phyloP scores from a whole-genome alignment of 2,329 filamentous ascomycete species.

The Microdochium paspali region DNA sequence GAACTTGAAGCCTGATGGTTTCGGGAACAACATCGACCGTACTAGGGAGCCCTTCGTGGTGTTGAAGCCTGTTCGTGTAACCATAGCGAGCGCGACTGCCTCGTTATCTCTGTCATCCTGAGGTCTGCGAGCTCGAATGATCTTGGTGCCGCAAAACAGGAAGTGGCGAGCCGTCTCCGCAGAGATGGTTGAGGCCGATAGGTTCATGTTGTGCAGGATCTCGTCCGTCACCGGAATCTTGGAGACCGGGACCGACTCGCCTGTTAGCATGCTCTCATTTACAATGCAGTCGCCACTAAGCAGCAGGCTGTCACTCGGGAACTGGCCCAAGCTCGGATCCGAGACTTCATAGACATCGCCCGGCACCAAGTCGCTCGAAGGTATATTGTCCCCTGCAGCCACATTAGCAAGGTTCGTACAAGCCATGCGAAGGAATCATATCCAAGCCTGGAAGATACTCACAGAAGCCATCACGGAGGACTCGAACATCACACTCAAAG shows the following conservation, averaged over 20 bases:
- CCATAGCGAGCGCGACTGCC: conserved; percentile 82
- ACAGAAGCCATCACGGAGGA: conserved; percentile 92
- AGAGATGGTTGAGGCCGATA: conserved; percentile 73
- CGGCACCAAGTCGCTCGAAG: conserved; percentile 81
- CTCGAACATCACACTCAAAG: conserved; percentile 92
- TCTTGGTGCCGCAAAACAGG: conserved; percentile 90
- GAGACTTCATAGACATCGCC: conserved; percentile 96
- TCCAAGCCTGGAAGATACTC: conserved; percentile 5
- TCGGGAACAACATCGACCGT: conserved; percentile 96
- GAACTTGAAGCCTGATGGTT: conserved; percentile 97
- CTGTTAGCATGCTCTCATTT: conserved; percentile 98
- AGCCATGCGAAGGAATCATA: not conserved
- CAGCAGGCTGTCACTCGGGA: conserved; percentile 86
- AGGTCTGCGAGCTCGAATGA: conserved; percentile 80
- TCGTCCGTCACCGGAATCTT: conserved; percentile 80
- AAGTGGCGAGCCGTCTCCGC: conserved; percentile 82
- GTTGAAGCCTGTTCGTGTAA: conserved; percentile 90
- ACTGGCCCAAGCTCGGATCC: conserved; percentile 77
- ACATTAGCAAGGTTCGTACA: conserved; percentile 13
- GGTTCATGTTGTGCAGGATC: conserved; percentile 64
- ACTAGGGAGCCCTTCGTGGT: conserved; percentile 95
- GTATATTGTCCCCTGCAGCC: conserved; percentile 63
- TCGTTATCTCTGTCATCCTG: conserved; percentile 81
- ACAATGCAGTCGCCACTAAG: conserved; percentile 95
- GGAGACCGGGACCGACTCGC: conserved; percentile 93